These are phyloP conservation scores for Penicillium expansum DNA, from an alignment of 2,329 filamentous ascomycete genomes.

Conservation along the genomic window DNA sequence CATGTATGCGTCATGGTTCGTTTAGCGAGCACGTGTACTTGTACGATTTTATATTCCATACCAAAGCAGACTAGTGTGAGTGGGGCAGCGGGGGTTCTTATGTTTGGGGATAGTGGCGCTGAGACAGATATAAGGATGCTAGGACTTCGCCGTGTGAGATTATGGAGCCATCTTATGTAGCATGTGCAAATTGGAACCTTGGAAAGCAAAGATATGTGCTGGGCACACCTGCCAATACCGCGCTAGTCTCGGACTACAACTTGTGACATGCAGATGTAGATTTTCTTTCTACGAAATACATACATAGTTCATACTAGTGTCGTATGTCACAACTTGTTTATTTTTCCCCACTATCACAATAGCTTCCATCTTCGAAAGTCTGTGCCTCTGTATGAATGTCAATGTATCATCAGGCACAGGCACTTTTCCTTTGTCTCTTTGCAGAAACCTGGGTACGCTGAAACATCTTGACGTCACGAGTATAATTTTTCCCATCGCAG, in stretches of 20 bases:
- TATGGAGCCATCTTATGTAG: background rate
- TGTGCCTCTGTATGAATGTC: constrained; percentile 12
- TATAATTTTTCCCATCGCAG: constrained; percentile 12
- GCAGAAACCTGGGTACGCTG: constrained; percentile 7
- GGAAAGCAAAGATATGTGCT: background rate
- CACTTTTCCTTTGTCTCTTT: background rate
- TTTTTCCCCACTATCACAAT: background rate
- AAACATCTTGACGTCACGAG: constrained; percentile 28
- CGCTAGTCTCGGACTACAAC: background rate
- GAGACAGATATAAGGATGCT: background rate
- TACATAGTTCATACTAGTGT: background rate
- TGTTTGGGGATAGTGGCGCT: background rate
- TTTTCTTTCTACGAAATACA: background rate
- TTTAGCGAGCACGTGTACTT: background rate
- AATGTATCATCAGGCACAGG: constrained; percentile 15
- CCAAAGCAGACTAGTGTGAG: background rate
- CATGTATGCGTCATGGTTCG: background rate
- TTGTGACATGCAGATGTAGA: background rate
- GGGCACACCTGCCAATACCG: background rate
- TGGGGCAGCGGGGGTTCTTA: background rate
- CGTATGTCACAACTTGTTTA: background rate
- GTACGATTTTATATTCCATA: background rate
- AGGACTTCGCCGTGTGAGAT: background rate
- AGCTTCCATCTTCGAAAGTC: background rate
- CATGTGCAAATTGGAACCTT: background rate